Evolutionary conservation across 139 green algal species (phyloP).

Genomic region (Mychonastes homosphaera): DNA sequence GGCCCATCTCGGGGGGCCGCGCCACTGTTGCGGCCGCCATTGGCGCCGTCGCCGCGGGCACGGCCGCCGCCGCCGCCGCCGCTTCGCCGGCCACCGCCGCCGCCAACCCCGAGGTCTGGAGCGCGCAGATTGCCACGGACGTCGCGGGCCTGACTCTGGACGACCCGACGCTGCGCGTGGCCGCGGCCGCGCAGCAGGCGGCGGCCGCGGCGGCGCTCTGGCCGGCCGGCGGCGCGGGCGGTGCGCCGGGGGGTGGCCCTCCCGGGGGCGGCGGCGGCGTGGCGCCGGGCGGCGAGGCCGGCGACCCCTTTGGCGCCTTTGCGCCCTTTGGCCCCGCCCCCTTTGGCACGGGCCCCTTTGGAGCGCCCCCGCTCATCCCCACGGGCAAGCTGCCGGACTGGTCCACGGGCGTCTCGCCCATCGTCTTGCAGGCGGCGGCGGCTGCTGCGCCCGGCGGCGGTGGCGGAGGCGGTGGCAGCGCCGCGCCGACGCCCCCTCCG

Average conservation of each 20-base stretch:
- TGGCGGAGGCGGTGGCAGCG: too few relatives aligned
- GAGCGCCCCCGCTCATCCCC: conserved; percentile 25
- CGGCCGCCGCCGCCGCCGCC: too few relatives aligned
- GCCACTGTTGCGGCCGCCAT: too few relatives aligned
- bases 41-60: too few relatives aligned
- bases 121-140: conserved; percentile 22
- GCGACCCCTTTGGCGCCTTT: conserved; percentile 14
- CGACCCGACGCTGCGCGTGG: conserved; percentile 10
- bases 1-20: too few relatives aligned
- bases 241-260: background rate
- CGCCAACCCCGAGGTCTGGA: background rate
- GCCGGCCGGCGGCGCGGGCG: background rate
- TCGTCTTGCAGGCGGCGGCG: too few relatives aligned
- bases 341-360: conserved; percentile 20
- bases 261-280: background rate
- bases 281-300: conserved; percentile 5
- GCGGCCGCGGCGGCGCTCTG: background rate
- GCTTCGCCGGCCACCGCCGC: background rate
- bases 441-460: too few relatives aligned
- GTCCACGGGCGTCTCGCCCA: conserved; percentile 31
- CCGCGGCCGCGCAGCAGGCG: background rate
- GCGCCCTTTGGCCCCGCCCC: conserved; percentile 11
- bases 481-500: too few relatives aligned
- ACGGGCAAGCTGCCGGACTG: conserved; percentile 39
- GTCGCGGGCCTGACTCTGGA: conserved; percentile 22